phyloP scores from a whole-genome alignment of 2,329 filamentous ascomycete species.

The Paracoccidioides brasiliensis region DNA sequence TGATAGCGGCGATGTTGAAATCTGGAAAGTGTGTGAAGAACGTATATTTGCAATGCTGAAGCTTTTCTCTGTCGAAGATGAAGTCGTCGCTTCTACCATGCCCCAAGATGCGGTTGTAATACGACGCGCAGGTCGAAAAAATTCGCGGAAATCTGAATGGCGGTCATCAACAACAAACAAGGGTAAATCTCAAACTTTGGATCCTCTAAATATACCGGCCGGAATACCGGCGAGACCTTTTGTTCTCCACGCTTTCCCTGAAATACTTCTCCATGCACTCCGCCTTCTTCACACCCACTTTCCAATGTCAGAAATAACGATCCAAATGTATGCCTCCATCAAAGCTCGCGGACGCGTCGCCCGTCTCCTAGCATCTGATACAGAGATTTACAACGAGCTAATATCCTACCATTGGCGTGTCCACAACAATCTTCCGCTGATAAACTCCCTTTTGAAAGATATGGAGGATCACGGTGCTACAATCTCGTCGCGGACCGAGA shows the following conservation, averaged over 20 bases:
- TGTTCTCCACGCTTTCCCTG: slow-evolving; percentile 28
- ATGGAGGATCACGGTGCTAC: slow-evolving; percentile 33
- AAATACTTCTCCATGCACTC: slow-evolving; percentile 29
- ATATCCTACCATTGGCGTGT: slow-evolving; percentile 31
- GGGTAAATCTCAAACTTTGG: background rate
- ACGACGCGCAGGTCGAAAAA: background rate
- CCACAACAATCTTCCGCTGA: slow-evolving; percentile 27
- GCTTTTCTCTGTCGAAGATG: slow-evolving; percentile 14
- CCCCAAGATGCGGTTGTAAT: background rate
- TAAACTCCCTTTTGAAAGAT: slow-evolving; percentile 29
- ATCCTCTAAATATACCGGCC: slow-evolving; percentile 20
- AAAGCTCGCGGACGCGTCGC: slow-evolving; percentile 29
- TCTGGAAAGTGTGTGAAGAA: slow-evolving; percentile 30
- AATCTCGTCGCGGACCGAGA: slow-evolving; percentile 22
- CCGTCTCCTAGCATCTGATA: slow-evolving; percentile 31
- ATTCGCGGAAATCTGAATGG: background rate
- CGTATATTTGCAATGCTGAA: slow-evolving; percentile 27
- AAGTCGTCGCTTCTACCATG: background rate
- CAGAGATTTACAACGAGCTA: slow-evolving; percentile 32
- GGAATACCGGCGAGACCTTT: slow-evolving; percentile 21
- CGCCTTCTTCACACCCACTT: slow-evolving; percentile 28
- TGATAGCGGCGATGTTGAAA: slow-evolving; percentile 21
- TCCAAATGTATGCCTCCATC: slow-evolving; percentile 29
- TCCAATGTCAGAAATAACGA: slow-evolving; percentile 28
- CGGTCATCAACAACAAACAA: background rate